Evolutionary conservation across 2,329 filamentous ascomycete species (phyloP), one percentile per base, ranked within the genome.

Genomic region (Grosmannia clavigera): DNA sequence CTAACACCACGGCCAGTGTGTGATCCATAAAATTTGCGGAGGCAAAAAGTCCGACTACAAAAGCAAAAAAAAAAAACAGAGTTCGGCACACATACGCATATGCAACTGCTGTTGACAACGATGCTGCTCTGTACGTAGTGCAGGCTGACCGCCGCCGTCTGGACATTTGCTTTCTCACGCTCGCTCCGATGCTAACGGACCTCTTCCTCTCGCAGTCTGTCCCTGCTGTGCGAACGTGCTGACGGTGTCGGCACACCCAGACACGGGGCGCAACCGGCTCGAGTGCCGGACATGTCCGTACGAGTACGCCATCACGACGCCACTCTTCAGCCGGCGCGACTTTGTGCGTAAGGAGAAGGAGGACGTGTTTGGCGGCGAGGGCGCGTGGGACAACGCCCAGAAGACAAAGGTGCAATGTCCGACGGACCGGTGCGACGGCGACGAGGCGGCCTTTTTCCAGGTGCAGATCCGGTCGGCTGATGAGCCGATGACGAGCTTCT

Each of bases 401-500:
- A 92, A 91, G 79, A 84, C 85, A 35, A 78, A 81, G 60, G 87
- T 87, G 56, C 89, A 94, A 80, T 99, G 94, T 73, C 84, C 88
- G 31, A 85, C 85, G 64, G 85, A 91, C 50, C 80, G 80, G 60
- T 99, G 94, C 77, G 81, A 88, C 69, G 90, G 90, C 64, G 81
- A 84, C 62, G 84, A 90, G 76, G 94, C 94, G 3, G 95, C 92
- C 64, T 97, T 92, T 77, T 95, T 92, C 78, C 90, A 96, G 78
- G 85, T 97, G 67, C 94, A 99, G 80, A 97, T 97, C 75, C 85
- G 94, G 67, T 95, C 90, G 78, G 94, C 94, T 58, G 94, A 99
- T 75, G 94, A 99, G 79, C 94, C 94, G 62, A 96, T 96, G 88
- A 99, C 94, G 66, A 92, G 85, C 62, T 97, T 97, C 74, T 95